Percentiles rank a stretch among this genome's conserved stretches.
phyloP scores from a whole-genome alignment of 2,329 filamentous ascomycete species.

The Fusarium cicatricum region DNA sequence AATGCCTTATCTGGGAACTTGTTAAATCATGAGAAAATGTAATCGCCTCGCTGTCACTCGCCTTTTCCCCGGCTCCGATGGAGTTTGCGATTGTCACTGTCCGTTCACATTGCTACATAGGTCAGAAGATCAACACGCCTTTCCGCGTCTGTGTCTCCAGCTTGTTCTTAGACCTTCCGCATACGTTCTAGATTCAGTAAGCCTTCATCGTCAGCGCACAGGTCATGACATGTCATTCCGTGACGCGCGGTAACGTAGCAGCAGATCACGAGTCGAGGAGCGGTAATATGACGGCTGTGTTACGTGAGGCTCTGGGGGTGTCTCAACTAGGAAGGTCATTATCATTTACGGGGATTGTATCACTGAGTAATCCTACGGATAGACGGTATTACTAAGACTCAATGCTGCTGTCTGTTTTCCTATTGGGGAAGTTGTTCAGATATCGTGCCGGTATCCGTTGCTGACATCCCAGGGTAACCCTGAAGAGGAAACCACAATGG shows the following conservation, averaged over 20 bases:
- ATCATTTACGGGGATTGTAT: not conserved
- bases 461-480: no score
- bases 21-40: constrained; percentile 8
- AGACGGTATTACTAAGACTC: constrained; percentile 14
- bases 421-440: no score
- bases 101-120: not conserved
- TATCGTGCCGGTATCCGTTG: no score
- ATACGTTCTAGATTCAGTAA: not conserved
- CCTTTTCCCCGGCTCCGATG: not conserved
- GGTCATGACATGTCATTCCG: not conserved
- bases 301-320: constrained; percentile 5
- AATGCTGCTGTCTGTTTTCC: constrained; percentile 1
- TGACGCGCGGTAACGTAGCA: constrained; percentile 6
- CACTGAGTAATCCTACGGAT: not conserved
- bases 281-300: constrained; percentile 9
- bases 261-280: not conserved
- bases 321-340: constrained; percentile 30
- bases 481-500: no score
- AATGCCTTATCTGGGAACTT: not conserved
- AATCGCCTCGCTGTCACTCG: not conserved
- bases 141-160: not conserved
- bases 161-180: not conserved
- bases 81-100: not conserved
- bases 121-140: constrained; percentile 1
- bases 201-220: not conserved